phyloP scores from a whole-genome alignment of 768 basidiomycete genomes.

The Tulasnella sp. region DNA sequence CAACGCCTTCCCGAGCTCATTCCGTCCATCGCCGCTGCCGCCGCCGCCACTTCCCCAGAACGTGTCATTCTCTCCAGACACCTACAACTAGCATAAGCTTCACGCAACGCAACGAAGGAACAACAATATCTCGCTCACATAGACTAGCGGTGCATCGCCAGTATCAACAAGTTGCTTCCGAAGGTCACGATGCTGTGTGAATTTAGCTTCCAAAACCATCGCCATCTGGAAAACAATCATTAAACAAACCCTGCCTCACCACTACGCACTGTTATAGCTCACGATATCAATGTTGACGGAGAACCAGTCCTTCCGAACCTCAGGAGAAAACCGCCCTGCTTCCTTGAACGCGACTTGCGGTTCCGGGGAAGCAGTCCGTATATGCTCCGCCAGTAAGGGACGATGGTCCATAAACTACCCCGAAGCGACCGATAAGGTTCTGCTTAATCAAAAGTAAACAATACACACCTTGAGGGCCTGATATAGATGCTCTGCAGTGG shows the following conservation, averaged over 20 bases:
- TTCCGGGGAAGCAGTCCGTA: conserved; percentile 10
- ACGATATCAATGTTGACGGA: conserved; percentile 16
- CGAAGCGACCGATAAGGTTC: background rate
- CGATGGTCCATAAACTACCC: conserved; percentile 16
- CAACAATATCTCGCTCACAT: conserved; percentile 31
- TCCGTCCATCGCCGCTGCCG: conserved; percentile 42
- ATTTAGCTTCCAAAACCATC: conserved; percentile 52
- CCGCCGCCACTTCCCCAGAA: conserved; percentile 60
- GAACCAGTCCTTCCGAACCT: conserved; percentile 16
- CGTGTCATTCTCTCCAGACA: conserved; percentile 24
- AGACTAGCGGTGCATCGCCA: conserved; percentile 36
- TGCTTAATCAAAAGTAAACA: background rate
- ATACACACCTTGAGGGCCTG: conserved; percentile 39
- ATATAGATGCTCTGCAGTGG: conserved; percentile 57
- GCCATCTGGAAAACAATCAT: conserved; percentile 43
- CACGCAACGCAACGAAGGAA: no score
- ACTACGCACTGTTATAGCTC: background rate
- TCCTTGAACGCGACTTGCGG: background rate
- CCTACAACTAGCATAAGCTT: background rate
- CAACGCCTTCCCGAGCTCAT: conserved; percentile 52
- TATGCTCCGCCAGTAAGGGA: conserved; percentile 17
- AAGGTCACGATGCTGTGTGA: conserved; percentile 53
- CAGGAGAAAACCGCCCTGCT: background rate
- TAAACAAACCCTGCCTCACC: background rate
- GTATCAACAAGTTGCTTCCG: conserved; percentile 43